Percentiles rank a stretch among this genome's conserved stretches.
These are phyloP conservation scores for Pochonia chlamydosporia DNA, from an alignment of 2,329 filamentous ascomycete genomes.

Conservation along the genomic window DNA sequence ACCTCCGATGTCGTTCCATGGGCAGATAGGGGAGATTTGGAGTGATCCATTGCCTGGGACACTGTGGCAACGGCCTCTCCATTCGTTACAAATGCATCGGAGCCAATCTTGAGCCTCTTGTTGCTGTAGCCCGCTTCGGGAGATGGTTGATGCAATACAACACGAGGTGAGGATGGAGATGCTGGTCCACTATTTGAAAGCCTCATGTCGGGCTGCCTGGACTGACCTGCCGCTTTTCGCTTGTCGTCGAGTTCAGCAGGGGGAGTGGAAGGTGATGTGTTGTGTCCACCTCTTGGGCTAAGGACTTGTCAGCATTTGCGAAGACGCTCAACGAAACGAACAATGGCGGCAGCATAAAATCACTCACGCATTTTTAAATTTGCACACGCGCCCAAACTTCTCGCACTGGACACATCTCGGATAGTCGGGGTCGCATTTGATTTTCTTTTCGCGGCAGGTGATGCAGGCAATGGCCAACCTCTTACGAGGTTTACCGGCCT, in stretches of 20 bases:
- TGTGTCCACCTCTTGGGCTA: slow-evolving; percentile 54
- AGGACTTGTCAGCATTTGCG: slow-evolving; percentile 8
- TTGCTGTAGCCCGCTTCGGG: slow-evolving; percentile 37
- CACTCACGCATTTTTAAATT: slow-evolving; percentile 79
- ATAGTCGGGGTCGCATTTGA: slow-evolving; percentile 87
- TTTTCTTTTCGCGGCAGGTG: slow-evolving; percentile 93
- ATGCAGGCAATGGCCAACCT: slow-evolving; percentile 87
- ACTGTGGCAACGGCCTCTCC: slow-evolving; percentile 25
- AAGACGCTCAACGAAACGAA: background rate
- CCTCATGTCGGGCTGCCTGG: slow-evolving; percentile 25
- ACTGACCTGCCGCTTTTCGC: slow-evolving; percentile 20
- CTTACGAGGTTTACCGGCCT: slow-evolving; percentile 89
- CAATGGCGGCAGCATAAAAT: background rate
- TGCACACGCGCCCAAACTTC: slow-evolving; percentile 81
- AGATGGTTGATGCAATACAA: slow-evolving; percentile 25
- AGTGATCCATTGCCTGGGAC: slow-evolving; percentile 27
- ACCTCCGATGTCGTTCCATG: slow-evolving; percentile 33
- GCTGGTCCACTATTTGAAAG: slow-evolving; percentile 38
- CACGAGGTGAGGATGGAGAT: slow-evolving; percentile 43
- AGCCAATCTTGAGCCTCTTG: slow-evolving; percentile 45
- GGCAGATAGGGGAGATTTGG: slow-evolving; percentile 30
- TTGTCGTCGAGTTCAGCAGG: slow-evolving; percentile 43
- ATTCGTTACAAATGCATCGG: slow-evolving; percentile 37
- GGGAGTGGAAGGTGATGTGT: slow-evolving; percentile 48
- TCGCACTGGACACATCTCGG: slow-evolving; percentile 88